A percentile compares a stretch with the other conserved stretches of the same genome.
phyloP scores from a whole-genome alignment of 345 rosid species.

The Syzygium oleosum region DNA sequence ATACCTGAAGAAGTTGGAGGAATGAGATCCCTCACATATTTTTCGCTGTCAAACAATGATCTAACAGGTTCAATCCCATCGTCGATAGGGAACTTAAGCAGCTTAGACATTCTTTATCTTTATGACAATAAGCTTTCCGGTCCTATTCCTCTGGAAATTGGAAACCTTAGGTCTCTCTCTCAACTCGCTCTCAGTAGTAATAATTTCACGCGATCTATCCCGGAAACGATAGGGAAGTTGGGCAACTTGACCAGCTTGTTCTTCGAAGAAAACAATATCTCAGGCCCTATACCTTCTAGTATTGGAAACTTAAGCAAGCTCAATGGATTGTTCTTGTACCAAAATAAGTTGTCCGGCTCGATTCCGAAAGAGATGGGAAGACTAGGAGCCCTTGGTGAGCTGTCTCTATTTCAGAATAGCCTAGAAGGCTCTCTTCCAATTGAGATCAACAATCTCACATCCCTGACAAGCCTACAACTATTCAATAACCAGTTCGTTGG shows the following conservation, averaged over 20 bases:
- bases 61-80: neutral
- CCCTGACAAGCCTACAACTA: neutral
- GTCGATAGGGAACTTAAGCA: neutral
- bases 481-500: neutral
- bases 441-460: neutral
- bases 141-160: neutral
- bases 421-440: neutral
- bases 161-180: neutral
- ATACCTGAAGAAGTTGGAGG: neutral
- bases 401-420: fast-evolving
- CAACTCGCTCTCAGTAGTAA: neutral
- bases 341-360: neutral
- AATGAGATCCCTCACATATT: neutral
- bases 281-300: neutral
- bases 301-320: neutral
- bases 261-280: neutral
- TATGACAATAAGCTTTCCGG: neutral
- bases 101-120: neutral
- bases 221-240: neutral
- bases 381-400: fast-evolving
- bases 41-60: neutral
- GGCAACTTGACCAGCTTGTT: neutral
- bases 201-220: neutral
- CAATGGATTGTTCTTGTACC: fast-evolving
- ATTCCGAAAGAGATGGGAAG: neutral